Percentiles rank a stretch among this genome's conserved stretches.
Evolutionary conservation across 257 asterid genomes (phyloP).

Genomic region (Primulina huaijiensis): DNA sequence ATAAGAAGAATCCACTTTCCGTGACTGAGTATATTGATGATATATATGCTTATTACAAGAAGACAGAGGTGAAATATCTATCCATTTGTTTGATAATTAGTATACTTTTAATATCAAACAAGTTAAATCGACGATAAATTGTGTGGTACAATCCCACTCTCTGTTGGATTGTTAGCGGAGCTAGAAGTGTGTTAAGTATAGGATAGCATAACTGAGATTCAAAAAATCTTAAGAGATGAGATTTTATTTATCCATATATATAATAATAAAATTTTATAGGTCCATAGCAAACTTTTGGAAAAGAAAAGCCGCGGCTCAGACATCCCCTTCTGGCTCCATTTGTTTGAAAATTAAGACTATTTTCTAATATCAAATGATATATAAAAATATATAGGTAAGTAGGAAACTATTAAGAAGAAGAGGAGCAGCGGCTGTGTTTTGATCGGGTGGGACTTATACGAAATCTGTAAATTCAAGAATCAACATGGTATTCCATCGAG

Average conservation of each 20-base stretch:
- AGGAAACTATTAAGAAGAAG: too few relatives aligned
- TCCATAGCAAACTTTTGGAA: background rate
- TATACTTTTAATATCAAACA: background rate
- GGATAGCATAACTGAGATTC: too few relatives aligned
- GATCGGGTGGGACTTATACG: too few relatives aligned
- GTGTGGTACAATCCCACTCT: background rate
- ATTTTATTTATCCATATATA: too few relatives aligned
- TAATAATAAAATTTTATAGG: too few relatives aligned
- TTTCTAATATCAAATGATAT: too few relatives aligned
- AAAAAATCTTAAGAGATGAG: too few relatives aligned
- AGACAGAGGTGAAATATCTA: slow-evolving; percentile 49
- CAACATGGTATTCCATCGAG: background rate
- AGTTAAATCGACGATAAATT: background rate
- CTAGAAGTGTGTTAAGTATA: background rate
- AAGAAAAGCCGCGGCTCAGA: background rate
- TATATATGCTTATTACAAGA: slow-evolving; percentile 48
- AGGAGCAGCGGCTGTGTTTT: too few relatives aligned
- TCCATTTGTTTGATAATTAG: background rate
- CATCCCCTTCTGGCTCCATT: background rate
- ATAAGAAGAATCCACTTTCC: slow-evolving; percentile 52
- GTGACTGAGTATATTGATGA: slow-evolving; percentile 74
- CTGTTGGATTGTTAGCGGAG: background rate
- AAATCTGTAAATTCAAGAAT: background rate
- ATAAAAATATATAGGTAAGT: too few relatives aligned
- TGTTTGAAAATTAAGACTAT: too few relatives aligned